phyloP scores from a whole-genome alignment of 2,329 filamentous ascomycete species.

The Magnaporthiopsis incrustans region DNA sequence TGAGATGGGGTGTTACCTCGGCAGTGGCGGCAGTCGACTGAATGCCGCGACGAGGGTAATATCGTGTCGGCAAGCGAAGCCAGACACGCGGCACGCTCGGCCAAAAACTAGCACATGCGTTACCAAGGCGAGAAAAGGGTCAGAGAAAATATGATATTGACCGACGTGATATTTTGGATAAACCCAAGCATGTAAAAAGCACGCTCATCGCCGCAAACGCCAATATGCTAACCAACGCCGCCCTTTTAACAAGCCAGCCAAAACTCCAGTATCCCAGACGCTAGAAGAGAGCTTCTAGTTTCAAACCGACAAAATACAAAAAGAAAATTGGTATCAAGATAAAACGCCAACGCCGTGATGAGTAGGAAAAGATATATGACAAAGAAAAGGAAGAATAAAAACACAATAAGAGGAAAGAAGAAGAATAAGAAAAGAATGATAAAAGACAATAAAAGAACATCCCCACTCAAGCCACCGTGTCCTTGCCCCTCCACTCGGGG shows the following conservation, averaged over 20 bases:
- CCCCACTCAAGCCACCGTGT: not conserved
- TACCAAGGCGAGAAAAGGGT: too few species aligned
- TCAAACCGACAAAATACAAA: not conserved
- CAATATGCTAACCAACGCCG: not conserved
- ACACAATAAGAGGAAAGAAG: not conserved
- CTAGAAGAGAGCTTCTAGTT: not conserved
- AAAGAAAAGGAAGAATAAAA: not conserved
- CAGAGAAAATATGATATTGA: not conserved
- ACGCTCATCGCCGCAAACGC: not conserved
- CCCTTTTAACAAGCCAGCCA: not conserved
- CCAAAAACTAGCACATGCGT: too few species aligned
- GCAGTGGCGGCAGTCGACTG: too few species aligned
- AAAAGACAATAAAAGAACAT: not conserved
- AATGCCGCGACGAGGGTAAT: too few species aligned
- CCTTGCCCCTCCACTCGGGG: slow-evolving; percentile 4
- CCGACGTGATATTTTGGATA: not conserved
- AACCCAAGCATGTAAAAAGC: not conserved
- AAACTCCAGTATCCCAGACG: not conserved
- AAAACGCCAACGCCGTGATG: not conserved
- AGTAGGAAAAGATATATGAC: too few species aligned
- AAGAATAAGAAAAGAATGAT: not conserved
- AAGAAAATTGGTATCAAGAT: not conserved
- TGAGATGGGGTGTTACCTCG: too few species aligned
- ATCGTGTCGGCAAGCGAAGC: too few species aligned
- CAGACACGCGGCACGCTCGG: too few species aligned